phyloP scores from a whole-genome alignment of 1,284 basidiomycete species.

The Heterobasidion irregulare region DNA sequence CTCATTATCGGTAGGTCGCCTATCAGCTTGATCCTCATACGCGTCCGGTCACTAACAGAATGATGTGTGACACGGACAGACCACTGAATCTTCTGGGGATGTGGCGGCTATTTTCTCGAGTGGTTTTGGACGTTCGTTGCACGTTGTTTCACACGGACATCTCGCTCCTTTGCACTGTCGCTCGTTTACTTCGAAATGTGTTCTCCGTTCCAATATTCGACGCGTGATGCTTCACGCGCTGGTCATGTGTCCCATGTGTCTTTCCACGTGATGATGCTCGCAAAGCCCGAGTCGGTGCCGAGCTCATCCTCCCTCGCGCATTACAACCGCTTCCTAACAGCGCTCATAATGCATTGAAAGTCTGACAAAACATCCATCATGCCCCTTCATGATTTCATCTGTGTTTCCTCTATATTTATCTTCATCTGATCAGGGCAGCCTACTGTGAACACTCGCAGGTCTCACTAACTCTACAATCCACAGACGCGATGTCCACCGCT shows the following conservation, averaged over 20 bases:
- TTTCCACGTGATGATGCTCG: not conserved
- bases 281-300: not conserved
- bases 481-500: not conserved
- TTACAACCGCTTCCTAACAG: no score
- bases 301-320: not conserved
- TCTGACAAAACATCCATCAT: no score
- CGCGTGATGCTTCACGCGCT: not conserved
- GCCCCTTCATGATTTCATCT: not conserved
- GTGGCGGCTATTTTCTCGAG: no score
- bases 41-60: not conserved
- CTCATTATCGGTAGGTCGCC: conserved; percentile 28
- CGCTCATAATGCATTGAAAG: no score
- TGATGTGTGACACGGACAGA: no score
- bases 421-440: not conserved
- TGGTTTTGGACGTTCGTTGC: no score
- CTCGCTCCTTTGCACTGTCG: not conserved
- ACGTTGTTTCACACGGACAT: no score
- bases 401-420: not conserved
- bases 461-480: not conserved
- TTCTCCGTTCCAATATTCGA: not conserved
- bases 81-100: not conserved
- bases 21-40: not conserved
- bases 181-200: not conserved
- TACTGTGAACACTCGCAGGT: not conserved
- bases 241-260: not conserved